These are phyloP conservation scores for Pseudocercospora macadamiae DNA, from an alignment of 2,329 filamentous ascomycete genomes.

Conservation along the genomic window DNA sequence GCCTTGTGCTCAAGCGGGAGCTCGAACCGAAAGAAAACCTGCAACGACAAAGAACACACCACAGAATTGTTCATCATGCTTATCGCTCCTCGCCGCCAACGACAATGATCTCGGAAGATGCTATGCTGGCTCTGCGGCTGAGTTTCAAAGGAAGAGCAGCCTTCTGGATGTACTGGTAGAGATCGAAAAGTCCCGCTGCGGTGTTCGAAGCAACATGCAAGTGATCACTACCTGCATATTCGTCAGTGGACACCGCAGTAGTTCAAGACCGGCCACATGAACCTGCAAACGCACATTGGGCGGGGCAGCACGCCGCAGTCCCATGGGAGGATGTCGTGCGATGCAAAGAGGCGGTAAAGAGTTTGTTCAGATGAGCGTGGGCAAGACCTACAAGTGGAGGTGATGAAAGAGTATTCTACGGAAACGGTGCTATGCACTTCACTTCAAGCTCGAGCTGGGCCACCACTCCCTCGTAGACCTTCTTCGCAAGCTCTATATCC, in stretches of 20 bases:
- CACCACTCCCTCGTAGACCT: conserved; percentile 9
- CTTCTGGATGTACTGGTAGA: neutral
- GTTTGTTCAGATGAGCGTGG: too few relatives aligned
- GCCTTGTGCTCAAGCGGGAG: neutral
- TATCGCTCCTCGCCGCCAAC: neutral
- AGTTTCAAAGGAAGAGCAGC: neutral
- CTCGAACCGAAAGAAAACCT: neutral
- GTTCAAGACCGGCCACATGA: neutral
- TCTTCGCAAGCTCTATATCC: neutral
- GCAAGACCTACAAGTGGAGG: too few relatives aligned
- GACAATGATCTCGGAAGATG: neutral
- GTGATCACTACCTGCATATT: neutral
- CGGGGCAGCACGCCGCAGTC: neutral
- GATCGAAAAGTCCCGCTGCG: neutral
- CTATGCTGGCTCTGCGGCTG: too few relatives aligned
- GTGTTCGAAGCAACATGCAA: neutral
- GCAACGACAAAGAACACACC: too few relatives aligned
- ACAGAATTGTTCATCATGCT: neutral
- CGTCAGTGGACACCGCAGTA: neutral
- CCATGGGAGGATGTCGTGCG: neutral
- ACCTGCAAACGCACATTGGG: neutral
- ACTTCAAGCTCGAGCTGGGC: neutral
- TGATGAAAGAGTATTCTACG: too few relatives aligned
- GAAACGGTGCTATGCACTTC: neutral
- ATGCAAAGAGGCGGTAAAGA: too few relatives aligned